A percentile compares a stretch with the other conserved stretches of the same genome.
phyloP scores from a whole-genome alignment of 352 stramenopile species.

The Phytophthora multivora region DNA sequence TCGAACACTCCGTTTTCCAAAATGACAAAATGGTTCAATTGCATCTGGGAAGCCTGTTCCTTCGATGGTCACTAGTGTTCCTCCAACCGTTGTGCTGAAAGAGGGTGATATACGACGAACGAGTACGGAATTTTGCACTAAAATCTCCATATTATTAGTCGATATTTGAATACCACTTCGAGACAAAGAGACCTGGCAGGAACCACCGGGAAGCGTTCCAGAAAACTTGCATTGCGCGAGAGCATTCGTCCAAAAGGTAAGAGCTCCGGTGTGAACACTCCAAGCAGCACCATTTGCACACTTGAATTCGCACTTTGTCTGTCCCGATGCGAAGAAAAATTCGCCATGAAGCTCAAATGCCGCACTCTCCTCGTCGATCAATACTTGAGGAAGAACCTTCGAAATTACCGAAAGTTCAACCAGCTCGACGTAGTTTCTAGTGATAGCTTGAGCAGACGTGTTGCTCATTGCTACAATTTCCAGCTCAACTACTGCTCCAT shows the following conservation, averaged over 20 bases:
- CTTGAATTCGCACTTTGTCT: constrained; percentile 27
- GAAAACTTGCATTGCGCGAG: constrained; percentile 34
- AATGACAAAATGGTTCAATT: constrained; percentile 35
- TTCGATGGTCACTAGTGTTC: constrained; percentile 37
- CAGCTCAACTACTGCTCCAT: constrained; percentile 31
- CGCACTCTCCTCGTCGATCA: constrained; percentile 3
- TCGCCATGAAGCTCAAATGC: constrained; percentile 35
- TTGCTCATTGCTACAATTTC: constrained; percentile 13
- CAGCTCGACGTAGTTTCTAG: constrained; percentile 24
- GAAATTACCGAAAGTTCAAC: constrained; percentile 33
- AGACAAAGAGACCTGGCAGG: constrained; percentile 33
- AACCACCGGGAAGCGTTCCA: not conserved
- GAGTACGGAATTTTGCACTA: constrained; percentile 10
- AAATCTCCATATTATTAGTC: constrained; percentile 25
- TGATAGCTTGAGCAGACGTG: not conserved
- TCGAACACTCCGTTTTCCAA: constrained; percentile 22
- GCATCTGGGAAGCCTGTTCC: constrained; percentile 32
- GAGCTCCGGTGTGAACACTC: constrained; percentile 3
- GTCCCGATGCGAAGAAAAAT: constrained; percentile 32
- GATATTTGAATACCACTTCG: constrained; percentile 32
- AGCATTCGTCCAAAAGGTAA: constrained; percentile 18
- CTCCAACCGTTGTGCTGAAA: constrained; percentile 26
- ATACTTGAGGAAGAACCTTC: constrained; percentile 17
- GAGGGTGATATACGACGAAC: constrained; percentile 28
- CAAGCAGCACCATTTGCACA: constrained; percentile 9